Evolutionary conservation across 169 alveolate genomes (phyloP).

Genomic region (Plasmodium billcollinsi): DNA sequence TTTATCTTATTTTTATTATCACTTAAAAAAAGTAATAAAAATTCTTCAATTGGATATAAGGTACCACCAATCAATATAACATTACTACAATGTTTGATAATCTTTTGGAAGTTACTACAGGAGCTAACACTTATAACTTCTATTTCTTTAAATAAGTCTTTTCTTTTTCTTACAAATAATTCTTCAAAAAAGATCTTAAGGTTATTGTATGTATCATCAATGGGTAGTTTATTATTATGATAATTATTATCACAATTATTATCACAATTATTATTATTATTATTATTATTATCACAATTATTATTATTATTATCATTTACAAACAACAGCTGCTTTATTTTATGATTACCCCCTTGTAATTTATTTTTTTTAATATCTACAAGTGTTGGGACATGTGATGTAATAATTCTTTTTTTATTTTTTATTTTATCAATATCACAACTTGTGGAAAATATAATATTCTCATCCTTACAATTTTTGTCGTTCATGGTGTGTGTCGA

Average conservation of each 20-base stretch:
- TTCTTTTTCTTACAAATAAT: background rate
- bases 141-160: conserved; percentile 10
- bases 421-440: background rate
- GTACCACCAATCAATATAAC: conserved; percentile 85
- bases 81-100: conserved; percentile 74
- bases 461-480: background rate
- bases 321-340: no score
- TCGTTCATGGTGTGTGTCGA: background rate
- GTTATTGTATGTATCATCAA: background rate
- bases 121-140: conserved; percentile 80
- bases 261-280: no score
- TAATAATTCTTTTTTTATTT: background rate
- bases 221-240: no score
- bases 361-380: background rate
- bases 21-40: conserved; percentile 69
- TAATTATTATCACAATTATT: no score
- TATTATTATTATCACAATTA: no score
- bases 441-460: background rate
- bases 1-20: conserved; percentile 22
- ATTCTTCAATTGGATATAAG: conserved; percentile 85
- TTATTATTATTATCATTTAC: no score
- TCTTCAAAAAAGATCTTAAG: background rate
- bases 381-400: background rate
- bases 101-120: conserved; percentile 62
- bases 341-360: no score